Evolutionary conservation across 805 yeast genomes (phyloP).

Genomic region (Huiozyma sinensis): DNA sequence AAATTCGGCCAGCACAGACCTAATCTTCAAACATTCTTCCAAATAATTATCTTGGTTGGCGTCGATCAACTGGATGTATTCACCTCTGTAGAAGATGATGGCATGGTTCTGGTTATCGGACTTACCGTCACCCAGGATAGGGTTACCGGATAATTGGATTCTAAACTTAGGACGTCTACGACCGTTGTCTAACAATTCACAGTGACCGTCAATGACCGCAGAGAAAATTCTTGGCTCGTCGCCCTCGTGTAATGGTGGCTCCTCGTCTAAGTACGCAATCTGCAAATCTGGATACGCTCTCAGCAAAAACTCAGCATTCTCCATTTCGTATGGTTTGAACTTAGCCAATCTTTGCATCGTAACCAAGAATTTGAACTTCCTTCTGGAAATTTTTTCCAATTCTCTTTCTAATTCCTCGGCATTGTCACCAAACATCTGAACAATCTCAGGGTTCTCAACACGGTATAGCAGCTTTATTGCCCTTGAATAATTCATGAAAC

Average conservation of each 20-base stretch:
- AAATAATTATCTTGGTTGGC: conserved; percentile 93
- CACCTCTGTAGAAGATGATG: conserved; percentile 80
- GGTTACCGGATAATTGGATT: conserved; percentile 71
- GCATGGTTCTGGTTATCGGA: conserved; percentile 91
- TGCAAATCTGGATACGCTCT: conserved; percentile 78
- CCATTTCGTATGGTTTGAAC: conserved; percentile 63
- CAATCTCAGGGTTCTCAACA: conserved; percentile 90
- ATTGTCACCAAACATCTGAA: conserved; percentile 96
- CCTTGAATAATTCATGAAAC: conserved; percentile 96
- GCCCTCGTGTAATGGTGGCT: conserved; percentile 60
- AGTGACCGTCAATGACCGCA: conserved; percentile 70
- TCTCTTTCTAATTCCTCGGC: conserved; percentile 93
- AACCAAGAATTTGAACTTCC: conserved; percentile 71
- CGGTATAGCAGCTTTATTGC: conserved; percentile 88
- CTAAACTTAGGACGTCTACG: conserved; percentile 67
- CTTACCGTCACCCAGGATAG: conserved; percentile 87
- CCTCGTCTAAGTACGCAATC: conserved; percentile 91
- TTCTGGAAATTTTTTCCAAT: conserved; percentile 76
- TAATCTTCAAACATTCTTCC: conserved; percentile 85
- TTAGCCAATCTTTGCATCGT: conserved; percentile 76
- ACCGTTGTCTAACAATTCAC: conserved; percentile 59
- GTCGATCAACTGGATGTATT: conserved; percentile 86
- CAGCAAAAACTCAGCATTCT: conserved; percentile 68
- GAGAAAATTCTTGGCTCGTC: conserved; percentile 65
- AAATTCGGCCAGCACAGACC: conserved; percentile 81